These are phyloP conservation scores for Brassica cretica DNA, from an alignment of 345 rosid genomes.

Conservation along the genomic window DNA sequence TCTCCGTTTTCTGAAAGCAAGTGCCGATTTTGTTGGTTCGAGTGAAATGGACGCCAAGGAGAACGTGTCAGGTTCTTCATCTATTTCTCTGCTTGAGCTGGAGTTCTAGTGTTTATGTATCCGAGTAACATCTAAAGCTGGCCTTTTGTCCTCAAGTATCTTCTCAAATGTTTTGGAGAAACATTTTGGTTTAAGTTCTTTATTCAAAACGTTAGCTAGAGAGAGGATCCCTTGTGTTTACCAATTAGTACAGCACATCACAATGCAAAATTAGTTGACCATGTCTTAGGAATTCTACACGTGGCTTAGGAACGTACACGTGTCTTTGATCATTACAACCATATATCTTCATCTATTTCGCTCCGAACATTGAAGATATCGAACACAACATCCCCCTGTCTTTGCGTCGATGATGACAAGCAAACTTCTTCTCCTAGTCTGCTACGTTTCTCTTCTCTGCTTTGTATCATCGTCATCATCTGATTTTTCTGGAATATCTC, in stretches of 20 bases:
- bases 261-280: no score
- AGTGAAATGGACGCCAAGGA: conserved; percentile 81
- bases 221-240: no score
- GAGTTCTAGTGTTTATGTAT: conserved; percentile 32
- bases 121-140: neutral
- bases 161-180: neutral
- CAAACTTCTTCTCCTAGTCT: neutral
- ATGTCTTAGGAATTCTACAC: neutral
- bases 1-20: conserved; percentile 22
- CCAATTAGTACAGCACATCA: no score
- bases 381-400: neutral
- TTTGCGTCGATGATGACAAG: conserved; percentile 36
- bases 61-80: conserved; percentile 69
- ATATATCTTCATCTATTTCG: neutral
- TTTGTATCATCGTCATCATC: conserved; percentile 15
- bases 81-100: conserved; percentile 31
- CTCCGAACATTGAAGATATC: neutral
- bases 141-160: neutral
- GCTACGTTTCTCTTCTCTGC: conserved; percentile 25
- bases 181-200: neutral
- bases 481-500: conserved; percentile 24
- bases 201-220: neutral
- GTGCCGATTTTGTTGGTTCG: neutral
- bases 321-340: neutral
- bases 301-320: conserved; percentile 14